These are phyloP conservation scores for Logfia minima DNA, from an alignment of 129 eudicot genomes.

Conservation along the genomic window DNA sequence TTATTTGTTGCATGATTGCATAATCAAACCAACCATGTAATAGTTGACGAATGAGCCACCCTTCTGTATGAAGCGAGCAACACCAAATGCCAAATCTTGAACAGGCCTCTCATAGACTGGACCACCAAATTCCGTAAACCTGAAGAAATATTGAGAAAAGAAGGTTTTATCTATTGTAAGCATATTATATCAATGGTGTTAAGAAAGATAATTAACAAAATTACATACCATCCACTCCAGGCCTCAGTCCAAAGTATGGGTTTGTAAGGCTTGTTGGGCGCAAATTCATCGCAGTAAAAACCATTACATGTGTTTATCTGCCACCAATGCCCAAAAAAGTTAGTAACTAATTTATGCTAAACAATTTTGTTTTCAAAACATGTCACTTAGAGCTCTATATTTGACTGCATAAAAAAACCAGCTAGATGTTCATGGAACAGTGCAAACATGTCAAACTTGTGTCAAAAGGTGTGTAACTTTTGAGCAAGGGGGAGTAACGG, in stretches of 20 bases:
- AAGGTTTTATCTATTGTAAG: neutral
- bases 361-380: neutral
- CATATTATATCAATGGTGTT: neutral
- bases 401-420: neutral
- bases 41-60: constrained; percentile 89
- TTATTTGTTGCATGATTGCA: neutral
- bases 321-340: constrained; percentile 2
- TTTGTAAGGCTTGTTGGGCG: constrained; percentile 86
- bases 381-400: constrained; percentile 2
- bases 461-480: neutral
- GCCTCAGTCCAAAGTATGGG: constrained; percentile 96
- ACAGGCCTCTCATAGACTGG: constrained; percentile 72
- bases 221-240: constrained; percentile 92
- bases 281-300: constrained; percentile 79
- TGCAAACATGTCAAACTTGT: neutral
- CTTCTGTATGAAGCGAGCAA: constrained; percentile 72
- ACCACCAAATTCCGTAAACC: constrained; percentile 95
- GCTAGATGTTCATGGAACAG: neutral
- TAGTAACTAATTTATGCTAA: constrained; percentile 15
- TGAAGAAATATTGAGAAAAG: constrained; percentile 10
- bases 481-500: neutral
- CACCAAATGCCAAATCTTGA: constrained; percentile 93
- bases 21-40: constrained; percentile 70
- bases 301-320: constrained; percentile 99
- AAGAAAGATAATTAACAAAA: constrained; percentile 12